Conservation (phyloP, 768 basidiomycete species). For the Lentinus brumalis region DNA sequence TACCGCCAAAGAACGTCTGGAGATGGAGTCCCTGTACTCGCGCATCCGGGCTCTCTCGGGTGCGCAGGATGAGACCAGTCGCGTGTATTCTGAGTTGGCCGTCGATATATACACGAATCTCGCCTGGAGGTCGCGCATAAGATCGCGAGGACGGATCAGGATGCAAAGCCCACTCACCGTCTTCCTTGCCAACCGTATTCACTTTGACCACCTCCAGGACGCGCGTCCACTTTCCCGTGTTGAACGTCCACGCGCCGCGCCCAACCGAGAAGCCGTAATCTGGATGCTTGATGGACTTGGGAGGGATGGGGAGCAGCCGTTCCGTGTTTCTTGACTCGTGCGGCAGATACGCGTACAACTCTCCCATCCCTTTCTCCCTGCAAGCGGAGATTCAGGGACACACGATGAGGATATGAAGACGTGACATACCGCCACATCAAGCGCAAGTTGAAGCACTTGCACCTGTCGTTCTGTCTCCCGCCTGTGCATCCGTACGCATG, state of each 20-base stretch:
- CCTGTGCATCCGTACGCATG: conserved; percentile 68
- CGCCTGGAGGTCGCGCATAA: conserved; percentile 42
- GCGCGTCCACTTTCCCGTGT: conserved; percentile 55
- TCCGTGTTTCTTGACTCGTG: conserved; percentile 45
- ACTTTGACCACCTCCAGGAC: conserved; percentile 70
- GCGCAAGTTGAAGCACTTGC: conserved; percentile 67
- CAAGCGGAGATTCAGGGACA: neutral
- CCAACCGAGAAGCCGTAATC: conserved; percentile 72
- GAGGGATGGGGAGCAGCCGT: conserved; percentile 49
- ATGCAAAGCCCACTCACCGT: conserved; percentile 46
- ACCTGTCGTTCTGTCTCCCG: conserved; percentile 61
- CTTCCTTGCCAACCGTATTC: conserved; percentile 57
- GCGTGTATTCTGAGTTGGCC: conserved; percentile 57
- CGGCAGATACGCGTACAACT: conserved; percentile 73
- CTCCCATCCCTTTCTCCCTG: conserved; percentile 56
- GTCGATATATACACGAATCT: conserved; percentile 66
- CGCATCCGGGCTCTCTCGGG: conserved; percentile 34
- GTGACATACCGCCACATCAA: conserved; percentile 73
- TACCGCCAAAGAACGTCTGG: conserved; percentile 80
- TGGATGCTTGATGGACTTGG: conserved; percentile 48
- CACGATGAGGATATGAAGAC: conserved; percentile 4
- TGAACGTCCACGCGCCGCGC: conserved; percentile 60
- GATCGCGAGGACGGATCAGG: neutral
- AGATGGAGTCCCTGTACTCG: conserved; percentile 71
- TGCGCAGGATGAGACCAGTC: conserved; percentile 49